Evolutionary conservation across 345 rosid genomes (phyloP), one percentile per base, ranked within the genome.

Genomic region (Geranium brycei): DNA sequence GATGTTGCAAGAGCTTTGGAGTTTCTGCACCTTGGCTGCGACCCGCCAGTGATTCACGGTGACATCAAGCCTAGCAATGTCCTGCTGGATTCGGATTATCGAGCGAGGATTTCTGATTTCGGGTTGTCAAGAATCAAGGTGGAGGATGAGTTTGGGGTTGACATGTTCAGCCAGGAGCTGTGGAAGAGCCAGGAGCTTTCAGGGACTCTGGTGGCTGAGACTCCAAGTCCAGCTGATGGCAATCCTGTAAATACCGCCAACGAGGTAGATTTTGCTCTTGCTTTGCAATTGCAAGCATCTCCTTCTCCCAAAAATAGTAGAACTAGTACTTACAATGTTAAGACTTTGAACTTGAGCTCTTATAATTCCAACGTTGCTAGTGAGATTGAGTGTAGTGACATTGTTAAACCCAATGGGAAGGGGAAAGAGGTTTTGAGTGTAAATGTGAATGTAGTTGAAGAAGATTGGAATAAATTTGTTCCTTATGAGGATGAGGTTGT

Each of bases 41-140:
- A 90, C 58, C 99, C 96, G 8, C 96, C 97, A 0, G 95, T 93
- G 74, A 87, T 93, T 73, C 99, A 93, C 64, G 99, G 99, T 23
- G 99, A 93, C 63, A 77, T 93, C 11, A 93, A 93, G 80, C 99
- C 99, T 0, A 88, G 99, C 64, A 93, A 93, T 73, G 96, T 90
- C 19, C 80, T 93, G 69, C 87, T 93, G 1, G 96, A 91, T 71
- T 80, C 87, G 67, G 95, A 93, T 53, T 83, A 78, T 53, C 83
- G 75, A 57, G 96, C 91, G n/a, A 90, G 85, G 83, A 71, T 93
- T 68, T 88, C 99, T 0, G 99, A 93, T 81, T 93, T 93, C 47
- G 99, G 97, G 19, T 70, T 93, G 79, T 90, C 99, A 17, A 82
- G 97, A 70, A 81, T 88, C 40, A 93, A 91, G 73, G 86, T 82